These are phyloP conservation scores for Phytophthora europaea DNA, from an alignment of 352 stramenopile species.

Conservation along the genomic window DNA sequence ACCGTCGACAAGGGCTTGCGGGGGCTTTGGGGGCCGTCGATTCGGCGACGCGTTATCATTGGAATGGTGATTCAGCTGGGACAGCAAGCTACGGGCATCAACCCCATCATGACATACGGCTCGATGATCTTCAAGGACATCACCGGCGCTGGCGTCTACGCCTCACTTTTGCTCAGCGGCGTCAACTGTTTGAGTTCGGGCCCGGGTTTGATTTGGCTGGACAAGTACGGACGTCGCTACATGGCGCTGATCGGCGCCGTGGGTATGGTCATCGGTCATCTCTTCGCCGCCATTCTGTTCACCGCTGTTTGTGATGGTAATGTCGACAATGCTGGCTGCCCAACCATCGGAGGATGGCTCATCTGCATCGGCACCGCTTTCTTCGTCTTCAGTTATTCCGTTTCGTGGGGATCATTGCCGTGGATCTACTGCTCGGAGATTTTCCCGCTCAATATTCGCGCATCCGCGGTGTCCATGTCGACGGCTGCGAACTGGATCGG, in stretches of 20 bases:
- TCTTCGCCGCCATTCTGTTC: conserved; percentile 50
- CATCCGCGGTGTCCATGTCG: conserved; percentile 53
- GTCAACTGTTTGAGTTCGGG: conserved; percentile 44
- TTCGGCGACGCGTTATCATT: conserved; percentile 37
- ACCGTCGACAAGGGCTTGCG: conserved; percentile 32
- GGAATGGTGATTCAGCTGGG: conserved; percentile 45
- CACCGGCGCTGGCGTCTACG: conserved; percentile 38
- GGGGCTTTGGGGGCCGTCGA: conserved; percentile 40
- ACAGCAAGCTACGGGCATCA: conserved; percentile 50
- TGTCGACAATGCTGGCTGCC: conserved; percentile 37
- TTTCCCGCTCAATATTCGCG: conserved; percentile 64
- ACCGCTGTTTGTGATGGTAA: conserved; percentile 38
- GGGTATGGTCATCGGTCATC: conserved; percentile 52
- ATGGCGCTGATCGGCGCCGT: conserved; percentile 48
- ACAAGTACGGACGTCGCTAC: conserved; percentile 47
- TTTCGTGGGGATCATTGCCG: conserved; percentile 40
- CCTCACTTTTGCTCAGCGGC: conserved; percentile 35
- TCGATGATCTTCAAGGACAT: conserved; percentile 49
- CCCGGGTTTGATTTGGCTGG: conserved; percentile 45
- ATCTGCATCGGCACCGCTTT: conserved; percentile 49
- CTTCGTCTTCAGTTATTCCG: conserved; percentile 49
- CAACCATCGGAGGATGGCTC: conserved; percentile 46
- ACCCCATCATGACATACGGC: conserved; percentile 49
- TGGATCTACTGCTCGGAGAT: conserved; percentile 75
- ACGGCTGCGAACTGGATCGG: conserved; percentile 57